Evolutionary conservation across 805 yeast genomes (phyloP), one percentile per base, ranked within the genome.

Genomic region (Hyphopichia homilentoma): DNA sequence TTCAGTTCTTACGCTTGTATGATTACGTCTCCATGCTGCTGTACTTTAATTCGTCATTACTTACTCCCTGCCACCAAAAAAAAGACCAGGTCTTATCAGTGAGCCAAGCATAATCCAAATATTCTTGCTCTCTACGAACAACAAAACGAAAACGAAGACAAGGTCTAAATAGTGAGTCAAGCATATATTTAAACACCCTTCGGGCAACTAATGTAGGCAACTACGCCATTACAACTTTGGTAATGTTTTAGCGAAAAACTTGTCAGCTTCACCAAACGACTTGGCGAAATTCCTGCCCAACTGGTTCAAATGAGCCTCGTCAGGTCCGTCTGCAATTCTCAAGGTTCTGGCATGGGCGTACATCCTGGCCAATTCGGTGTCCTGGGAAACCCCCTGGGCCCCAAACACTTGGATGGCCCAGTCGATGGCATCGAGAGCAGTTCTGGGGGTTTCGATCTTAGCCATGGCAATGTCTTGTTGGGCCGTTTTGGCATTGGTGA

Each of bases 321-420:
- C 84, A 2, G 84, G 84, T 8, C 84, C 84, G 50, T 79, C 84
- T 11, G 84, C 83, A 35, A 77, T 73, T 40, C 84, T 59, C 35
- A 78, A 64, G 27, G 79, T 75, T 50, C 84, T 64, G 29, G 70
- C 59, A 35, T 54, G 52, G 16, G 75, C 73, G 55, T 70, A 79
- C 53, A 69, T 52, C 36, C 69, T 53, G 2, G 83, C 77, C 48
- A 79, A 58, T 32, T 73, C 77, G 7, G 78, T 70, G 41, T 79
- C 84, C 50, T 76, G 78, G 25, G 76, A 69, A 7, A 78, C 70
- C 34, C 84, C 84, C 48, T 74, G 81, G 17, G 79, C 84, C 11
- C 84, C 85, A 57, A 61, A 73, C 50, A 75, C 68, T 49, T 78
- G 84, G 33, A 79, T 70, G 20, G 79, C 73, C 75, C 84, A 75